Conservation (phyloP, 2,329 filamentous ascomycete genomes). For the Endocalyx cinctus region DNA sequence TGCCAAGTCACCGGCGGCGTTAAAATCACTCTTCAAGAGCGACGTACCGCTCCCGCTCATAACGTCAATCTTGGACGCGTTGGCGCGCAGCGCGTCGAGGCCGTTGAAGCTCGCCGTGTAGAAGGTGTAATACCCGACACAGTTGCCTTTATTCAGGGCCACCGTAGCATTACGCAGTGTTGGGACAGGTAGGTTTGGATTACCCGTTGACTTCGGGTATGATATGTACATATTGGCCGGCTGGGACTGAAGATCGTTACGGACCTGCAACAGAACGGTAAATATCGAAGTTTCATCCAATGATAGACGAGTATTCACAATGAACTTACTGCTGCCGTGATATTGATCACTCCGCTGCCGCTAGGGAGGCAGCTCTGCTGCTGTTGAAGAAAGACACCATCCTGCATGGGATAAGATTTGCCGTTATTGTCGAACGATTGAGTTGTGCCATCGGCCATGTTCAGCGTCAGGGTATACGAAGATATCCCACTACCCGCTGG, state of each 20-base stretch:
- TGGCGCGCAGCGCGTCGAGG: slow-evolving; percentile 38
- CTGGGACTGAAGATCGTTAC: slow-evolving; percentile 40
- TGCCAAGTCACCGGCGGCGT: slow-evolving; percentile 38
- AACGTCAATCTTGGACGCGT: slow-evolving; percentile 42
- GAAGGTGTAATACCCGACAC: slow-evolving; percentile 44
- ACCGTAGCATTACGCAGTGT: slow-evolving; percentile 33
- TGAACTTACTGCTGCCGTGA: slow-evolving; percentile 36
- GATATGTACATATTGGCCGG: slow-evolving; percentile 38
- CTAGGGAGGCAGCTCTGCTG: slow-evolving; percentile 53
- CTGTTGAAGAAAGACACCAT: slow-evolving; percentile 50
- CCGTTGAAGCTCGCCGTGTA: slow-evolving; percentile 40
- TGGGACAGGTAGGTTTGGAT: slow-evolving; percentile 38
- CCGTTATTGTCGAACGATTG: slow-evolving; percentile 54
- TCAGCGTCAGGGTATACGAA: slow-evolving; percentile 52
- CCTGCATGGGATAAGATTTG: slow-evolving; percentile 48
- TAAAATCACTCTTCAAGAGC: slow-evolving; percentile 42
- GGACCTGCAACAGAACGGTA: slow-evolving; percentile 31
- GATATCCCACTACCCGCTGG: slow-evolving; percentile 56
- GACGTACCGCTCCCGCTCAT: slow-evolving; percentile 32
- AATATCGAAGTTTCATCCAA: slow-evolving; percentile 3
- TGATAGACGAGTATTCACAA: too few species aligned
- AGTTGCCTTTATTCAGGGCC: slow-evolving; percentile 37
- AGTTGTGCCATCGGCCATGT: slow-evolving; percentile 40
- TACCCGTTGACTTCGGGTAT: slow-evolving; percentile 34
- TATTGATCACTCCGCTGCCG: slow-evolving; percentile 39